A percentile compares a stretch with the other conserved stretches of the same genome.
phyloP scores from a whole-genome alignment of 1,284 basidiomycete genomes.

The Malassezia vespertilionis region DNA sequence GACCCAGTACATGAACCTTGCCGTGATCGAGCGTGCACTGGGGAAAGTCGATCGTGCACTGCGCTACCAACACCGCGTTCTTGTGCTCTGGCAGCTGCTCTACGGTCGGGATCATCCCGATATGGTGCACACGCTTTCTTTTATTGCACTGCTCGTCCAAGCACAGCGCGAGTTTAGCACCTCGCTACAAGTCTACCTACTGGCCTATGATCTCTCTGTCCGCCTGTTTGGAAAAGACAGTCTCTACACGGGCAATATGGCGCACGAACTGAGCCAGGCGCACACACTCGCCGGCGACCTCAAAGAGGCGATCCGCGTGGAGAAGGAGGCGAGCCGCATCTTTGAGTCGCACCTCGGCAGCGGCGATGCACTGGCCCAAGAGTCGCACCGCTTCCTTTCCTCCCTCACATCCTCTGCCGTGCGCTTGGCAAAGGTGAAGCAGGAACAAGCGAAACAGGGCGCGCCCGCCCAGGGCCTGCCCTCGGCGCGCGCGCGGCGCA shows the following conservation, averaged over 20 bases:
- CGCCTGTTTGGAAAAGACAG: constrained; percentile 35
- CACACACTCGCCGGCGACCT: constrained; percentile 39
- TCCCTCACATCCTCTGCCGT: constrained; percentile 41
- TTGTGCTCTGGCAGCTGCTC: constrained; percentile 52
- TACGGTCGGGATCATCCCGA: constrained; percentile 53
- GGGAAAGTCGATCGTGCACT: constrained; percentile 49
- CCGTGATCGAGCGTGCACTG: constrained; percentile 52
- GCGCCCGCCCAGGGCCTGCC: no score
- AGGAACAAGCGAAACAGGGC: constrained; percentile 6
- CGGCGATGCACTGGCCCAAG: constrained; percentile 43
- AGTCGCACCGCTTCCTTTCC: constrained; percentile 38
- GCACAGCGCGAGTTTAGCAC: constrained; percentile 28
- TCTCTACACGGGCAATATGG: constrained; percentile 43
- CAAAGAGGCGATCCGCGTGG: constrained; percentile 35
- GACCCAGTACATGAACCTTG: constrained; percentile 54
- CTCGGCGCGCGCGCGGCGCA: background rate
- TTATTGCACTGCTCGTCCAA: constrained; percentile 40
- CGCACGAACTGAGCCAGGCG: constrained; percentile 43
- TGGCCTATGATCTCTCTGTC: constrained; percentile 33
- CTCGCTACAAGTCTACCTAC: constrained; percentile 30
- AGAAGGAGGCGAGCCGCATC: constrained; percentile 41
- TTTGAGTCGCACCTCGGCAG: constrained; percentile 41
- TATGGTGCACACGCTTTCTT: constrained; percentile 50
- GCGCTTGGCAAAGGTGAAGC: constrained; percentile 37
- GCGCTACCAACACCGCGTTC: constrained; percentile 52